phyloP scores from a whole-genome alignment of 2,329 filamentous ascomycete genomes.

The Fusarium devonianum region DNA sequence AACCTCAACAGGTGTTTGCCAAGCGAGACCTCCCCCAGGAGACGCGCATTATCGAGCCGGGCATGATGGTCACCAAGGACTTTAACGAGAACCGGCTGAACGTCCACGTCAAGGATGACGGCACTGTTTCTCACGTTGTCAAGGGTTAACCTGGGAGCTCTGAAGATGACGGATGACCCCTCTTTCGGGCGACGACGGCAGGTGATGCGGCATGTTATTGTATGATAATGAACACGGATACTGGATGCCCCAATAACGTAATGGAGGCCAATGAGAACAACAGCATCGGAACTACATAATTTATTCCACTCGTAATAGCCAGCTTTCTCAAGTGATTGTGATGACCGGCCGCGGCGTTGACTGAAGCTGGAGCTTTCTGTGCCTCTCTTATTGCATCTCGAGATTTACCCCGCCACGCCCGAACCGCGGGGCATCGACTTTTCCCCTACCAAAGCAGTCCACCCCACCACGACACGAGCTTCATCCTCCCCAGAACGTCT shows the following conservation, averaged over 20 bases:
- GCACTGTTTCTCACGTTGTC: conserved; percentile 65
- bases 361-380: too few relatives aligned
- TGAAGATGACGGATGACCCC: conserved; percentile 7
- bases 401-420: conserved; percentile 41
- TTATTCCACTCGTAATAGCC: background rate
- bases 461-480: conserved; percentile 33
- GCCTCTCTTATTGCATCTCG: conserved; percentile 41
- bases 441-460: conserved; percentile 32
- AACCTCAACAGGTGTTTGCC: conserved; percentile 60
- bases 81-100: conserved; percentile 63
- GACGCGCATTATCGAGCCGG: conserved; percentile 64
- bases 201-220: conserved; percentile 1
- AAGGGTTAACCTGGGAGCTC: conserved; percentile 58
- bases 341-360: background rate
- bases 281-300: background rate
- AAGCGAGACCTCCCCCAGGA: conserved; percentile 65
- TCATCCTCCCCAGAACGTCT: conserved; percentile 1
- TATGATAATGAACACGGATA: conserved; percentile 20
- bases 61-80: conserved; percentile 66
- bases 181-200: background rate
- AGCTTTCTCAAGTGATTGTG: background rate
- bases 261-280: conserved; percentile 20
- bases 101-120: conserved; percentile 65
- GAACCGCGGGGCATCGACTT: conserved; percentile 42
- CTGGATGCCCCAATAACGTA: background rate